Evolutionary conservation across 768 basidiomycete genomes (phyloP).

Genomic region (Chiua virens): DNA sequence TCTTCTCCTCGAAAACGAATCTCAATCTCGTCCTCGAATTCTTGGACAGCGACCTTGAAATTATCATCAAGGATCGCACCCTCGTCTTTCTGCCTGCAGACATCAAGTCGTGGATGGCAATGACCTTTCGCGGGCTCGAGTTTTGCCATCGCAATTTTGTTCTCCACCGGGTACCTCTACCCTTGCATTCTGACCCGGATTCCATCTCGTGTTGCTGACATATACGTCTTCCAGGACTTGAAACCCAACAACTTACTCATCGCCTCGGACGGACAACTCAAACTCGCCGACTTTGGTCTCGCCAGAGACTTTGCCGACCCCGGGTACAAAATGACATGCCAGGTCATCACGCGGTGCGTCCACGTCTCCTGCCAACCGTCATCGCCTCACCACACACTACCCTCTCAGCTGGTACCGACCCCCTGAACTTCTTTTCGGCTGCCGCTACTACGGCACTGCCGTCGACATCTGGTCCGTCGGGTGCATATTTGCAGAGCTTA

Average conservation of each 20-base stretch:
- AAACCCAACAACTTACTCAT: conserved; percentile 99
- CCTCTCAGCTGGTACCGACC: conserved; percentile 94
- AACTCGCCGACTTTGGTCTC: conserved; percentile 98
- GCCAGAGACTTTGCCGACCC: conserved; percentile 96
- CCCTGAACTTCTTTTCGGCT: conserved; percentile 90
- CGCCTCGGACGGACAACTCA: conserved; percentile 85
- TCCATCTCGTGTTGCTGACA: conserved; percentile 6
- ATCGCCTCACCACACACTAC: neutral
- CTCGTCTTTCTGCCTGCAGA: conserved; percentile 93
- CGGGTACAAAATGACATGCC: conserved; percentile 94
- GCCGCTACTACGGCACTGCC: conserved; percentile 85
- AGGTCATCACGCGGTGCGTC: conserved; percentile 91
- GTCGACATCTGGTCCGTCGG: conserved; percentile 98
- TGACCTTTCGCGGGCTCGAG: conserved; percentile 97
- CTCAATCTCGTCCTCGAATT: conserved; percentile 97
- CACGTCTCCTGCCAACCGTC: neutral
- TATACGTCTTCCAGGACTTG: conserved; percentile 74
- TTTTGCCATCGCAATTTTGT: conserved; percentile 96
- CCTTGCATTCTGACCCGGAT: conserved; percentile 25
- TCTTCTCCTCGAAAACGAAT: conserved; percentile 95
- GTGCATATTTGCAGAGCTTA: conserved; percentile 96
- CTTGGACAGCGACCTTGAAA: conserved; percentile 93
- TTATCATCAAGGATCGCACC: conserved; percentile 90
- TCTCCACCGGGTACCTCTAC: conserved; percentile 71
- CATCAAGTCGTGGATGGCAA: conserved; percentile 98